A percentile compares a stretch with the other conserved stretches of the same genome.
phyloP scores from a whole-genome alignment of 2,329 filamentous ascomycete genomes.

The Calonectria ilicicola region DNA sequence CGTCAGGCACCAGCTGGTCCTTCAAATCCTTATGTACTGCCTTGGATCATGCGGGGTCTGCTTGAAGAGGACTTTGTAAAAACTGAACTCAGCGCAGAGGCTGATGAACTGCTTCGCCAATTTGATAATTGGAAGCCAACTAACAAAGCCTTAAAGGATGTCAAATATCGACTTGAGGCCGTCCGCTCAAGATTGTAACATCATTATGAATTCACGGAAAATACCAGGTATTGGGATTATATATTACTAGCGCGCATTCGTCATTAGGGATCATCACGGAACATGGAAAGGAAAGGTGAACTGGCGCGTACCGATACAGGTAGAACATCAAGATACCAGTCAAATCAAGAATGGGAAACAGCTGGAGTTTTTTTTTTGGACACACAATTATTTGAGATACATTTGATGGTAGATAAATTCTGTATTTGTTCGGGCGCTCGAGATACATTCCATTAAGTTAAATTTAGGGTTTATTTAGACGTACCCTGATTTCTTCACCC shows the following conservation, averaged over 20 bases:
- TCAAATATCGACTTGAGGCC: slow-evolving; percentile 93
- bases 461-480: slow-evolving; percentile 1
- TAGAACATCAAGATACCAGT: slow-evolving; percentile 11
- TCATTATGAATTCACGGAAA: neutral
- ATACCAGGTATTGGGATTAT: neutral
- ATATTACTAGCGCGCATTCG: slow-evolving; percentile 11
- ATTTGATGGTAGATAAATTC: too few species aligned
- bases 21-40: slow-evolving; percentile 89
- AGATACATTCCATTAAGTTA: neutral
- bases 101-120: slow-evolving; percentile 80
- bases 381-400: neutral
- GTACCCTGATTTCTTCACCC: neutral
- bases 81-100: slow-evolving; percentile 82
- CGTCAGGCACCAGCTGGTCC: slow-evolving; percentile 54
- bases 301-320: slow-evolving; percentile 20
- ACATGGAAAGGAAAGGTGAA: slow-evolving; percentile 3
- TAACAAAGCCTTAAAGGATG: slow-evolving; percentile 93
- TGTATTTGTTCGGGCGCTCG: too few species aligned
- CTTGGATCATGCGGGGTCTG: slow-evolving; percentile 95
- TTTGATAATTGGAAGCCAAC: slow-evolving; percentile 95
- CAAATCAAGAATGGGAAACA: neutral
- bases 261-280: slow-evolving; percentile 2
- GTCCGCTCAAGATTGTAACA: slow-evolving; percentile 82
- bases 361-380: slow-evolving; percentile 12
- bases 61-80: slow-evolving; percentile 93